Evolutionary conservation across 805 yeast genomes (phyloP), one percentile per base, ranked within the genome.

Genomic region (Starmerella davenportii): DNA sequence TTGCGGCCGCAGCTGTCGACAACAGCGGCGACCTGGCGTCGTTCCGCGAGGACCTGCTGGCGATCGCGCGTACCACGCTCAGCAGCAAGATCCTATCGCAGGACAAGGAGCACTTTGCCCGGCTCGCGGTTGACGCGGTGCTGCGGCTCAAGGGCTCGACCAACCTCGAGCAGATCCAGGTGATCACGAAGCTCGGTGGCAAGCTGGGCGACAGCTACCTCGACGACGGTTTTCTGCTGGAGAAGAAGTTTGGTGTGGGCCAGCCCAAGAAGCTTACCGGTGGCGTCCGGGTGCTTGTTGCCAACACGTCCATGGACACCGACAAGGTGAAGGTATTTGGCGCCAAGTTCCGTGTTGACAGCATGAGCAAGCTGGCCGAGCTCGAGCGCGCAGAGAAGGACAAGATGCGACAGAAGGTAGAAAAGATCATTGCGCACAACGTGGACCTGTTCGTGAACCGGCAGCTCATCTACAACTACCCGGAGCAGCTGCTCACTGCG

Each of bases 291-390:
- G 82, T 90, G 48, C 68, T 90, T 46, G 79, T 90, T 54, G 94
- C 98, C 15, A 90, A 90, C 61, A 90, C 98, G 4, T 75, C 95
- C 16, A 61, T 57, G 64, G 98, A 90, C 56, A 90, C 98, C 5
- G 98, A 90, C 57, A 90, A 90, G 60, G 95, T 90, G 44, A 90
- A 90, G 61, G 76, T 90, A 40, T 90, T 90, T 60, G 98, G 98
- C 45, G 95, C 98, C 43, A 85, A 90, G 59, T 85, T 90, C 64
- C 81, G 84, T 60, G 96, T 90, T 35, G 95, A 87, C 59, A 75
- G 93, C 18, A 90, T 96, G 7, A 70, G 87, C 43, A 90, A 90
- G 58, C 69, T 90, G 52, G 95, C 95, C 4, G 93, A 84, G 51
- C 69, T 85, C 49, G 95, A 85, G 62, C 74, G 79, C 55, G 95